A percentile compares a stretch with the other conserved stretches of the same genome.
Conservation (phyloP, 371 early-diverging fungal genomes). For the Choanephora cucurbitarum region DNA sequence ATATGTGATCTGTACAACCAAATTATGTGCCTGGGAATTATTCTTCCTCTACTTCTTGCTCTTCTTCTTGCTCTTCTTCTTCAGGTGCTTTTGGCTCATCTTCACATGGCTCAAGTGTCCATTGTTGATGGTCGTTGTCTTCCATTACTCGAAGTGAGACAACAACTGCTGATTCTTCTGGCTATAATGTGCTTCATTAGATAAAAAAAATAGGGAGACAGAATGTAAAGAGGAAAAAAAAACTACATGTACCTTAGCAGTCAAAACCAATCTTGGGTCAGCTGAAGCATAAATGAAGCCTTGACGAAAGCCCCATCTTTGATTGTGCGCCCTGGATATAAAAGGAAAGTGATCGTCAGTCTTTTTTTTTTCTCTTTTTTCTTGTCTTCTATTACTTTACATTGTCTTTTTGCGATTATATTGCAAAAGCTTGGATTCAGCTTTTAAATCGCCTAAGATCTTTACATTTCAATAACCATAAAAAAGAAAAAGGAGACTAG, state of each 20-base stretch:
- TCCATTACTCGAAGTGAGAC: constrained; percentile 26
- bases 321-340: constrained; percentile 42
- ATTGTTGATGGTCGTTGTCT: constrained; percentile 40
- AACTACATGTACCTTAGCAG: constrained; percentile 26
- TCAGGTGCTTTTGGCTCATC: not conserved
- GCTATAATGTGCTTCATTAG: not conserved
- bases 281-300: constrained; percentile 42
- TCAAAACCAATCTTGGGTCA: constrained; percentile 47
- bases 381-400: constrained; percentile 17
- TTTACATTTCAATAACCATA: too few species aligned
- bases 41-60: not conserved
- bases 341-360: not conserved
- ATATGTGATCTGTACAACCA: not conserved
- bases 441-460: constrained; percentile 39
- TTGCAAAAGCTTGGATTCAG: constrained; percentile 33
- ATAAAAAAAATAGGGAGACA: too few species aligned
- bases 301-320: constrained; percentile 47
- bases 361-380: not conserved
- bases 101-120: constrained; percentile 37
- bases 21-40: constrained; percentile 17
- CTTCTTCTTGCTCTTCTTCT: too few species aligned
- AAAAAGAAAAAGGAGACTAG: not conserved
- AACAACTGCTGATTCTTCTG: constrained; percentile 24
- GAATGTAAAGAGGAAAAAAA: not conserved
- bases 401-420: constrained; percentile 44